Conservation (phyloP, 2,329 filamentous ascomycete species). For the Epichloe sibirici region DNA sequence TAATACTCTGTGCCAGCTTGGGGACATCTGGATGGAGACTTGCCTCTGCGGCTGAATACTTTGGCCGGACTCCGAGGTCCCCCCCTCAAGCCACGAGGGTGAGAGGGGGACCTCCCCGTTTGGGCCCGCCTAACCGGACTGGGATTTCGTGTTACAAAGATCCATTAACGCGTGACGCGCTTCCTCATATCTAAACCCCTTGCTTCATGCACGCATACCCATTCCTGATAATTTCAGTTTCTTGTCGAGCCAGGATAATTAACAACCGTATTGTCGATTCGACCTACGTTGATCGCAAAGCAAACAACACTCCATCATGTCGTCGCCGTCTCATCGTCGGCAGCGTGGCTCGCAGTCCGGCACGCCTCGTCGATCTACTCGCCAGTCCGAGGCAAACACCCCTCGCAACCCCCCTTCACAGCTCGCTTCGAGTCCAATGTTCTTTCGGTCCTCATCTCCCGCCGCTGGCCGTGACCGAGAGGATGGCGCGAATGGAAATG, state of each 20-base stretch:
- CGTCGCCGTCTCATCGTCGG: conserved; percentile 34
- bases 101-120: not conserved
- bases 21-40: not conserved
- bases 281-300: not conserved
- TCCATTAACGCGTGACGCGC: conserved; percentile 5
- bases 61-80: not conserved
- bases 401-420: conserved; percentile 38
- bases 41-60: not conserved
- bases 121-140: not conserved
- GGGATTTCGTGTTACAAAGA: not conserved
- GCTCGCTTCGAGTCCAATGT: conserved; percentile 68
- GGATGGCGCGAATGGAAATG: conserved; percentile 22
- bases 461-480: conserved; percentile 12
- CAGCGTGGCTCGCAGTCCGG: conserved; percentile 39
- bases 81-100: not conserved
- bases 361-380: conserved; percentile 28
- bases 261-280: not conserved
- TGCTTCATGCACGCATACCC: not conserved
- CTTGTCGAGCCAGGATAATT: not conserved
- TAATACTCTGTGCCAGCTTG: too few relatives aligned
- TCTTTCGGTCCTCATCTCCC: conserved; percentile 47
- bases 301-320: conserved; percentile 21
- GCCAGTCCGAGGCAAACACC: conserved; percentile 24
- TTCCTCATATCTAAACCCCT: not conserved
- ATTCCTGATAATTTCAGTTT: not conserved